These are phyloP conservation scores for Emmonsiellopsis sp. DNA, from an alignment of 2,329 filamentous ascomycete species.

Conservation along the genomic window DNA sequence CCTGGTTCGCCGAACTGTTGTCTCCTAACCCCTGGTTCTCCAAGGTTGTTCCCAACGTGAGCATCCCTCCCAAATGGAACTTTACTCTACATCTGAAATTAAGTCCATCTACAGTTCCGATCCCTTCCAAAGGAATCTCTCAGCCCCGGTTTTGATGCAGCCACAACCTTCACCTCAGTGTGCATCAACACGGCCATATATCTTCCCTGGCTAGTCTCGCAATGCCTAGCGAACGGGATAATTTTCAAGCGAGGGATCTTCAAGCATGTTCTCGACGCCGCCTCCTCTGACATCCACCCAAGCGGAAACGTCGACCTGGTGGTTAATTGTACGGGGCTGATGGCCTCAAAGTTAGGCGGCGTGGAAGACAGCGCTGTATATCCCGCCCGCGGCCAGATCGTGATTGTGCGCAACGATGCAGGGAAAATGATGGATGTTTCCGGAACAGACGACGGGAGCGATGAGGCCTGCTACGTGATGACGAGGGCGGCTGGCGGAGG, in stretches of 20 bases:
- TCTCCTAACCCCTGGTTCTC: conserved; percentile 58
- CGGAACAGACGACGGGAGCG: conserved; percentile 57
- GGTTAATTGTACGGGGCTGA: conserved; percentile 71
- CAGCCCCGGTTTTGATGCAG: conserved; percentile 54
- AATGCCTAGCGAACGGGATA: conserved; percentile 62
- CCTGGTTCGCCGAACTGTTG: conserved; percentile 55
- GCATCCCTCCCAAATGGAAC: conserved; percentile 8
- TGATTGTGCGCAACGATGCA: conserved; percentile 64
- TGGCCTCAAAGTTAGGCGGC: conserved; percentile 61
- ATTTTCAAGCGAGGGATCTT: conserved; percentile 50
- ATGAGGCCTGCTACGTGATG: conserved; percentile 67
- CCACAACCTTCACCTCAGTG: conserved; percentile 63
- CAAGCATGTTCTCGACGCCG: conserved; percentile 59
- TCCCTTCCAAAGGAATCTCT: conserved; percentile 49
- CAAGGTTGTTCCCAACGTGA: conserved; percentile 54
- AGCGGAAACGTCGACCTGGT: conserved; percentile 52
- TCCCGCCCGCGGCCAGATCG: conserved; percentile 67
- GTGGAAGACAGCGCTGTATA: conserved; percentile 61
- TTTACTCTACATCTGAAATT: background rate
- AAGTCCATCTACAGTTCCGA: conserved; percentile 39
- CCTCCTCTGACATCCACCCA: conserved; percentile 38
- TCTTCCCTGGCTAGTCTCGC: conserved; percentile 65
- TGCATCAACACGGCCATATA: conserved; percentile 80
- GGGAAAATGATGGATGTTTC: conserved; percentile 56
- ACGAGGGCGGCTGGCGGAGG: conserved; percentile 55